These are phyloP conservation scores for Aspergillus sclerotialis DNA, from an alignment of 2,329 filamentous ascomycete species.

Conservation along the genomic window DNA sequence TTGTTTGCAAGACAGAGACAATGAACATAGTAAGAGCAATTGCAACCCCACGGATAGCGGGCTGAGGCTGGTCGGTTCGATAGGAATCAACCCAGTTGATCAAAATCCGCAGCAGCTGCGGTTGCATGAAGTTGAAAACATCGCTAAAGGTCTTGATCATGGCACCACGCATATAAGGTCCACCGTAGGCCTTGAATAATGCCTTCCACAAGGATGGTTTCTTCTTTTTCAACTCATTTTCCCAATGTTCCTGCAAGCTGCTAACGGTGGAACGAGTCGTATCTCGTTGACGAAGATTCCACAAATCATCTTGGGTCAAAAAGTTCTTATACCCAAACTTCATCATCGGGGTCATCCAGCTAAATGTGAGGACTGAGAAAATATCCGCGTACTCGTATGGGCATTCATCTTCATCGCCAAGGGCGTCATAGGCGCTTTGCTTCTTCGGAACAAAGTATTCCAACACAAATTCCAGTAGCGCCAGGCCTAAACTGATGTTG, in stretches of 20 bases:
- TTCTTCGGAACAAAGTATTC: constrained; percentile 86
- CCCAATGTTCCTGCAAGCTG: constrained; percentile 69
- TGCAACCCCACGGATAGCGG: constrained; percentile 72
- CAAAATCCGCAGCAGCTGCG: constrained; percentile 76
- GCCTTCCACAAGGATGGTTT: constrained; percentile 83
- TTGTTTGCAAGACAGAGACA: constrained; percentile 78
- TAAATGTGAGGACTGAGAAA: constrained; percentile 89
- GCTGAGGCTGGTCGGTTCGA: constrained; percentile 56
- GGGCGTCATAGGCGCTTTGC: constrained; percentile 59
- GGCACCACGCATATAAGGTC: constrained; percentile 72
- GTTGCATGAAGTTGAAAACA: constrained; percentile 77
- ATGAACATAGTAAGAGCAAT: constrained; percentile 91
- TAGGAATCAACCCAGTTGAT: constrained; percentile 84
- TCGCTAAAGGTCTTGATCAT: constrained; percentile 89
- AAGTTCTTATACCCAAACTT: constrained; percentile 85
- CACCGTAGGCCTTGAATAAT: constrained; percentile 75
- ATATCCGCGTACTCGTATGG: constrained; percentile 83
- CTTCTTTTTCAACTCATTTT: constrained; percentile 62
- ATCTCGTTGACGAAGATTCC: constrained; percentile 78
- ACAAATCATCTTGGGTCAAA: constrained; percentile 89
- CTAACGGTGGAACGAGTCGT: constrained; percentile 67
- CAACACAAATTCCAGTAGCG: constrained; percentile 62
- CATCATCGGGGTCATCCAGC: constrained; percentile 99
- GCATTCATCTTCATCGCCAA: constrained; percentile 61
- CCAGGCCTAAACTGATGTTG: constrained; percentile 63